These are phyloP conservation scores for Exophiala sp. DNA, from an alignment of 2,329 filamentous ascomycete species.

Conservation along the genomic window DNA sequence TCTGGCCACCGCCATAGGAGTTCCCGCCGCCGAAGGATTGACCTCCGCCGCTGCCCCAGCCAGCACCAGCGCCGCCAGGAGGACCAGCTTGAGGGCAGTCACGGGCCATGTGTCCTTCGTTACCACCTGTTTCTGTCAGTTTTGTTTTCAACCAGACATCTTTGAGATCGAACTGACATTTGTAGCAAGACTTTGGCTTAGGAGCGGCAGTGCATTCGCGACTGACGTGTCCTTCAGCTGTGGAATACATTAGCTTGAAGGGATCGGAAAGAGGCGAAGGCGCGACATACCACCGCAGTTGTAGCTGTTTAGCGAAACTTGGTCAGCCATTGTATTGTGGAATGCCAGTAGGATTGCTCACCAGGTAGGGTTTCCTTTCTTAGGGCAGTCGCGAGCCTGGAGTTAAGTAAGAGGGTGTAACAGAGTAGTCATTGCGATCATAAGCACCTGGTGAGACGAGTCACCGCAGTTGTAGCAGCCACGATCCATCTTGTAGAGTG, in stretches of 20 bases:
- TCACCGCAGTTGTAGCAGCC: constrained; percentile 57
- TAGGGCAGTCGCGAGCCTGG: constrained; percentile 80
- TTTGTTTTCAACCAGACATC: constrained; percentile 34
- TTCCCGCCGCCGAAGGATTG: constrained; percentile 38
- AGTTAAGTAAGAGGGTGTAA: constrained; percentile 22
- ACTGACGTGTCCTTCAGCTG: constrained; percentile 71
- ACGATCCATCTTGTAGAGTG: constrained; percentile 46
- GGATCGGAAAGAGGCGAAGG: constrained; percentile 4
- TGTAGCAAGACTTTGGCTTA: constrained; percentile 74
- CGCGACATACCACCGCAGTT: constrained; percentile 69
- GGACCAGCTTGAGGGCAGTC: constrained; percentile 47
- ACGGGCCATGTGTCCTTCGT: constrained; percentile 77
- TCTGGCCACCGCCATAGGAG: constrained; percentile 33
- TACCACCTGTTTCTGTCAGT: constrained; percentile 68
- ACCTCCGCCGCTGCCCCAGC: constrained; percentile 46
- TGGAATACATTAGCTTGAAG: constrained; percentile 9
- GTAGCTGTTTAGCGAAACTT: constrained; percentile 54
- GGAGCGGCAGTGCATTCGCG: constrained; percentile 86
- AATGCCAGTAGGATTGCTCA: constrained; percentile 43
- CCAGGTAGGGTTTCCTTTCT: constrained; percentile 79
- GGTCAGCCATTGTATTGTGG: constrained; percentile 22
- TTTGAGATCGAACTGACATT: constrained; percentile 33
- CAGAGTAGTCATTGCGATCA: constrained; percentile 5
- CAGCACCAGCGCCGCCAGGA: constrained; percentile 43
- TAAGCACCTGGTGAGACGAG: constrained; percentile 25